Conservation (phyloP, 2,329 filamentous ascomycete genomes). For the Pochonia chlamydosporia region DNA sequence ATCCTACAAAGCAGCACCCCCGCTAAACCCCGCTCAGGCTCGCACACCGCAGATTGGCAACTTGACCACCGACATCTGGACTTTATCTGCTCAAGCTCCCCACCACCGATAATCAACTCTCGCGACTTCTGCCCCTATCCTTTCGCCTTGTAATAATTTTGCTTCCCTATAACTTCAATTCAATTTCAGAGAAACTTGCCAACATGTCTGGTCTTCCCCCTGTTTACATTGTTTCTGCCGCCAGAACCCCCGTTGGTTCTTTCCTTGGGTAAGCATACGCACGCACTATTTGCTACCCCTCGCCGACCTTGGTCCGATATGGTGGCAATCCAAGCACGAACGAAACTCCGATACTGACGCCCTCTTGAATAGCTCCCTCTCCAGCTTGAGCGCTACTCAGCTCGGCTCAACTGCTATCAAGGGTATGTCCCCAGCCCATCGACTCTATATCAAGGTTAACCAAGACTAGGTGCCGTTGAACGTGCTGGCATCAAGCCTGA, state of each 20-base stretch:
- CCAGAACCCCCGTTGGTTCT: conserved; percentile 84
- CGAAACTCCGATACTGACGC: conserved; percentile 13
- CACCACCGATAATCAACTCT: not conserved
- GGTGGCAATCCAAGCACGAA: not conserved
- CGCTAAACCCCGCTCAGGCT: not conserved
- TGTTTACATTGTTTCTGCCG: conserved; percentile 93
- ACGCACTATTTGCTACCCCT: conserved; percentile 1
- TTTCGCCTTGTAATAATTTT: conserved; percentile 8
- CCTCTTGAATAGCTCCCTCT: conserved; percentile 62
- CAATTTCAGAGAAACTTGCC: not conserved
- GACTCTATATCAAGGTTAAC: not conserved
- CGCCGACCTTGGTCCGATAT: conserved; percentile 4
- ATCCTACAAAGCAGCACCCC: not conserved
- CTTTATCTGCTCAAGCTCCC: not conserved
- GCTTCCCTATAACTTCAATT: not conserved
- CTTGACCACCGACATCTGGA: not conserved
- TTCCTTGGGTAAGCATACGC: conserved; percentile 87
- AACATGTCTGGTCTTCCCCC: conserved; percentile 72
- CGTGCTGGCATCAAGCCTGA: conserved; percentile 82
- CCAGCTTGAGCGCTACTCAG: conserved; percentile 78
- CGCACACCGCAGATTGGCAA: not conserved
- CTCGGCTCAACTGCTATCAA: conserved; percentile 91
- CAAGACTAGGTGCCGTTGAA: conserved; percentile 63
- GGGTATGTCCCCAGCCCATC: conserved; percentile 49
- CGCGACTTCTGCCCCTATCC: conserved; percentile 1